Conservation (phyloP, 805 yeast species). For the Candida multigemmis region DNA sequence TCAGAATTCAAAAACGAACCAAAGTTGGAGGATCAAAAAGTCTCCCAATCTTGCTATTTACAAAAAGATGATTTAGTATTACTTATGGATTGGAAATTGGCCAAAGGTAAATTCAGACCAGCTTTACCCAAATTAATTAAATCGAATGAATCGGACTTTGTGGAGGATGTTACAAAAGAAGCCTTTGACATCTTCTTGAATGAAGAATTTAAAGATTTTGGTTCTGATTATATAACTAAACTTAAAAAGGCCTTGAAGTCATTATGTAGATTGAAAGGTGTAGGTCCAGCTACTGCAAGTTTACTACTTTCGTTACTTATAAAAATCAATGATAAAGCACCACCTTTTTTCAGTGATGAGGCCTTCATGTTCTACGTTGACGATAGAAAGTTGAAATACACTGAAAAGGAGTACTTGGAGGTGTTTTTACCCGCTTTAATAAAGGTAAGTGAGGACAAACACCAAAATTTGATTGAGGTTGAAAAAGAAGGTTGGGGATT, state of each 20-base stretch:
- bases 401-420: slow-evolving; percentile 30
- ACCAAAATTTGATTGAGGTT: slow-evolving; percentile 7
- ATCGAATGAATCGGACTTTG: slow-evolving; percentile 21
- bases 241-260: slow-evolving; percentile 17
- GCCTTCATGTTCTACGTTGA: slow-evolving; percentile 27
- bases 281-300: slow-evolving; percentile 45
- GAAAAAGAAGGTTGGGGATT: slow-evolving; percentile 32
- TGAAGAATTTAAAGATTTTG: slow-evolving; percentile 3
- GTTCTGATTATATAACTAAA: slow-evolving; percentile 7
- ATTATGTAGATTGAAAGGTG: slow-evolving; percentile 31
- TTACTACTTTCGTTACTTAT: slow-evolving; percentile 27
- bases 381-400: slow-evolving; percentile 30
- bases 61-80: slow-evolving; percentile 29
- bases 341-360: slow-evolving; percentile 44
- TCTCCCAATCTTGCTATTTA: slow-evolving; percentile 23
- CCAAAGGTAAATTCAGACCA: slow-evolving; percentile 37
- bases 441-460: slow-evolving; percentile 4
- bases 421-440: slow-evolving; percentile 18
- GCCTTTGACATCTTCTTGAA: slow-evolving; percentile 12
- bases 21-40: slow-evolving; percentile 20
- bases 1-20: too few species aligned
- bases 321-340: slow-evolving; percentile 10
- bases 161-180: slow-evolving; percentile 16
- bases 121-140: slow-evolving; percentile 30
- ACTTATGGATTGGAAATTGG: slow-evolving; percentile 42